Evolutionary conservation across 2,329 filamentous ascomycete genomes (phyloP), one percentile per base, ranked within the genome.

Genomic region (Fusarium tanahbumbuense): DNA sequence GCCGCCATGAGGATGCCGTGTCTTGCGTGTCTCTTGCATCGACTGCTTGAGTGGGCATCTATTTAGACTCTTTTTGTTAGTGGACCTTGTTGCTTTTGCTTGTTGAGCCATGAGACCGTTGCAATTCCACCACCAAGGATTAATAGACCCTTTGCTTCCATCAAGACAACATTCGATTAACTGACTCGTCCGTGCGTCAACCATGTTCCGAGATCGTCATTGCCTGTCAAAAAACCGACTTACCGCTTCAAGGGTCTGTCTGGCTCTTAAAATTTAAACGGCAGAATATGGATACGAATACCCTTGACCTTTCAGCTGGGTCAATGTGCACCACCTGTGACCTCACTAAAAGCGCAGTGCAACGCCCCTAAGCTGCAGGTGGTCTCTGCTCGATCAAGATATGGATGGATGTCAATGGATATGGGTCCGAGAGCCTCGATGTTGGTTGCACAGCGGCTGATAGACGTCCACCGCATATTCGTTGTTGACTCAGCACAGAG

Each of bases 271-370:
- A 65, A 30, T 53, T 65, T 28, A 42, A 46, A 32, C 59, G 28
- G 52, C 25, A 41, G 48, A 13, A 54, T 55, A 55, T 61, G 56
- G 23, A 47, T 44, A 47, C 61, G 45, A 57, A 57, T 54, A 67
- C 66, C 67, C 67, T 70, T 56, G 67, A 70, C 66, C 61, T 52
- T 67, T 70, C 56, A 70, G 67, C 66, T 70, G 67, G 47, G 48
- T 67, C 67, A 70, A 70, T 67, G 50, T 67, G 53, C 67, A 70
- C 61, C 61, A 67, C 55, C 22, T 22, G 22, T 22, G 22, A 22
- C 22, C 30, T 67, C 44, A 34, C 49, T 40, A 55, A n/a, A 12
- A 42, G 22, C 42, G 47, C 42, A 25, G 22, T 18, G 16, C 16
- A 18, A 61, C 41, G 66, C 67, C 67, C 58, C 67, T 57, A 58